Percentiles rank a stretch among this genome's conserved stretches.
phyloP scores from a whole-genome alignment of 768 basidiomycete genomes.

The Multifurca ochricompacta region DNA sequence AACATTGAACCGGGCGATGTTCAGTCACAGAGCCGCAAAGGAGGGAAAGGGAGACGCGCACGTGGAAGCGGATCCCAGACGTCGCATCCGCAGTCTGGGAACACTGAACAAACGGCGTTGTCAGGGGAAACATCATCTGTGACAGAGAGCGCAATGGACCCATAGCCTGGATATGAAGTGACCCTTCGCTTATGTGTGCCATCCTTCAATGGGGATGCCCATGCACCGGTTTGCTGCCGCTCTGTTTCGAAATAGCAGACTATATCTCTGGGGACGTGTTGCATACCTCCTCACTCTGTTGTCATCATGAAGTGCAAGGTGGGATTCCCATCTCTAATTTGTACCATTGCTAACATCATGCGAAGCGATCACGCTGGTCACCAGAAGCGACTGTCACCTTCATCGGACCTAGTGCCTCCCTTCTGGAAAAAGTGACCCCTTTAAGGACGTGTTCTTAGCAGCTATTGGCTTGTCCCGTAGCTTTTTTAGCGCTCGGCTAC shows the following conservation, averaged over 20 bases:
- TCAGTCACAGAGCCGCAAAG: not conserved
- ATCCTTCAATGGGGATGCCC: not conserved
- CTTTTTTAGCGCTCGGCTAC: too few relatives aligned
- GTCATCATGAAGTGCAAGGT: too few relatives aligned
- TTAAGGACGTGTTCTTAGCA: too few relatives aligned
- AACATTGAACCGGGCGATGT: slow-evolving; percentile 1
- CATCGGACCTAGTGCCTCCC: too few relatives aligned
- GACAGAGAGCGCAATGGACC: not conserved
- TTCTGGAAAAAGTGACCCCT: too few relatives aligned
- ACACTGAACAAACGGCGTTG: not conserved
- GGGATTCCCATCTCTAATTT: too few relatives aligned
- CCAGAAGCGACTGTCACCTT: too few relatives aligned
- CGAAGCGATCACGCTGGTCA: too few relatives aligned
- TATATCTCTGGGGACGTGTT: not conserved
- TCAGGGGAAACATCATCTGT: not conserved
- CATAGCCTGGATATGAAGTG: not conserved
- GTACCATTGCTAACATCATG: too few relatives aligned
- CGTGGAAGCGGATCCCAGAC: not conserved
- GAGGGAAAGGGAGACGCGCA: not conserved
- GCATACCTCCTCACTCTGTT: too few relatives aligned
- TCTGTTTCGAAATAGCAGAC: not conserved
- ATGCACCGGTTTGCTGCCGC: not conserved
- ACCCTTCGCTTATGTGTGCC: not conserved
- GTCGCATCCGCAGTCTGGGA: not conserved
- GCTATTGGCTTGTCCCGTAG: too few relatives aligned